Evolutionary conservation across 345 rosid species (phyloP), one percentile per base, ranked within the genome.

Genomic region (Clausena lansium): DNA sequence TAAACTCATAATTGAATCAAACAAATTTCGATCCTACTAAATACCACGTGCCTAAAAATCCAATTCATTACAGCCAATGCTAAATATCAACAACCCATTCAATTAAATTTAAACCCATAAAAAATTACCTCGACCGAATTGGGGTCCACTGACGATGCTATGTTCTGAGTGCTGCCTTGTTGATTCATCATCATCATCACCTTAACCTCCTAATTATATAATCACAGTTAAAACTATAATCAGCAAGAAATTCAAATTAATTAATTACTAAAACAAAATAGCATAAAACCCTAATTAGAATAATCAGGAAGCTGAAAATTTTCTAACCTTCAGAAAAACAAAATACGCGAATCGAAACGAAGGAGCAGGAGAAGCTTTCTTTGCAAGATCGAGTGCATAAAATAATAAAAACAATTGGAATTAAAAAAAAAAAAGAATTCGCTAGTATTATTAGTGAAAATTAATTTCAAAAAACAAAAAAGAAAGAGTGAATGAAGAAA

Each of bases 111-210:
- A 35, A 66, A 11, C 57, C 41, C 47, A 52, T 6, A 35, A 45
- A 60, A 63, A 72, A 82, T 77, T 79, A 95, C 99, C 97, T 96
- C 95, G 54, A 84, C 83, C 25, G 92, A 85, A 81, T 83, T 90
- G 60, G 92, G 88, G 77, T 93, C 95, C 30, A 81, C 79, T 22
- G 93, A 74, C 78, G 90, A 86, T 60, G 87, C 87, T 60, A 87
- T 65, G 62, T 89, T 75, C 81, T 94, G 93, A 32, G 90, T 77
- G 70, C 86, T 89, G 38, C 77, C 89, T 86, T 89, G 93, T 83
- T 88, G 97, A 86, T 88, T 93, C 99, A 95, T 95, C 61, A 58
- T 95, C 61, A 58, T n/a, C 83, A 74, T 86, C 72, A 63, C 89
- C 86, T 60, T 63, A 85, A 71, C 90, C 76, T 86, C 85, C 93